Percentiles rank a stretch among this genome's conserved stretches.
phyloP scores from a whole-genome alignment of 2,329 filamentous ascomycete species.

The Ambrosiella cleistominuta region DNA sequence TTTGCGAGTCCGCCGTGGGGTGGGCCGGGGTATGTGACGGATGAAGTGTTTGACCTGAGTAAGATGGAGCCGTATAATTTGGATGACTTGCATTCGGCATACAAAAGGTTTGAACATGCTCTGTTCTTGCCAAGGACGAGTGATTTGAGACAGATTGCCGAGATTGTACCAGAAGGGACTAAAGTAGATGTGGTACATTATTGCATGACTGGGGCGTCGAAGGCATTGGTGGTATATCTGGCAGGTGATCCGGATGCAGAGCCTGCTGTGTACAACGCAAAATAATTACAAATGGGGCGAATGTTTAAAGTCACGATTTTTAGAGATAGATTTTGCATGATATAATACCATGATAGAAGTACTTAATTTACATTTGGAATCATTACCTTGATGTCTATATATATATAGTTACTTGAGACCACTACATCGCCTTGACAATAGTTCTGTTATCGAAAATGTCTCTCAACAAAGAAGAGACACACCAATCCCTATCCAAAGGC shows the following conservation, averaged over 20 bases:
- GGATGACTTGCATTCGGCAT: constrained; percentile 42
- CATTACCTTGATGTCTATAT: background rate
- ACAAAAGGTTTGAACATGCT: constrained; percentile 41
- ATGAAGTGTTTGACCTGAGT: constrained; percentile 62
- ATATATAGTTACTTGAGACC: background rate
- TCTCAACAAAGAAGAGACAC: constrained; percentile 44
- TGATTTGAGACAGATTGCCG: constrained; percentile 61
- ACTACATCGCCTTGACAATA: constrained; percentile 40
- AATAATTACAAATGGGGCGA: background rate
- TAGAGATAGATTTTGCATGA: background rate
- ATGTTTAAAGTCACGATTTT: background rate
- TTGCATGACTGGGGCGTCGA: constrained; percentile 78
- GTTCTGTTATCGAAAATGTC: constrained; percentile 69
- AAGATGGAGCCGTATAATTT: constrained; percentile 81
- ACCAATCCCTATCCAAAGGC: constrained; percentile 44
- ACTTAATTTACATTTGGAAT: background rate
- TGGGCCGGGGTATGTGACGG: constrained; percentile 35
- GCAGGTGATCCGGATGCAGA: constrained; percentile 18
- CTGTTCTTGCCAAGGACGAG: constrained; percentile 78
- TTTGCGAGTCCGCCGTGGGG: constrained; percentile 46
- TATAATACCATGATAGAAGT: background rate
- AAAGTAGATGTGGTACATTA: constrained; percentile 68
- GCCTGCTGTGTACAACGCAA: background rate
- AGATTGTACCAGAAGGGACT: constrained; percentile 25
- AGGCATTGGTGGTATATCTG: constrained; percentile 52